Percentiles rank a stretch among this genome's conserved stretches.
Conservation (phyloP, 371 early-diverging fungal species). For the Mucor circinelloides region DNA sequence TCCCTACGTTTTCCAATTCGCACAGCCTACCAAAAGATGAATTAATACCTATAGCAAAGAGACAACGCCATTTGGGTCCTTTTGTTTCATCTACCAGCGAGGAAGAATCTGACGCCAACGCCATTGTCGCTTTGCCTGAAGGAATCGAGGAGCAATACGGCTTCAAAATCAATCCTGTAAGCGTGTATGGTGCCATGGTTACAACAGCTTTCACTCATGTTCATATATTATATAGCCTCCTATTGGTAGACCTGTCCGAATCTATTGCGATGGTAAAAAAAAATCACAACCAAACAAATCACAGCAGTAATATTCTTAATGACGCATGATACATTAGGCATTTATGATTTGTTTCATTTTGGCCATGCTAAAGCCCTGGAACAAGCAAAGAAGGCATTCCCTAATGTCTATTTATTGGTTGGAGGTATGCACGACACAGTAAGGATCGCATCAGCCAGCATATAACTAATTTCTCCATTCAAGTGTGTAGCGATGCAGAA, state of each 20-base stretch:
- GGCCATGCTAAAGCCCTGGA: conserved; percentile 93
- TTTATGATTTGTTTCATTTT: conserved; percentile 95
- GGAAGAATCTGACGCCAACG: conserved; percentile 12
- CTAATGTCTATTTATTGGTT: conserved; percentile 85
- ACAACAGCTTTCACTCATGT: background rate
- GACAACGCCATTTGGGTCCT: conserved; percentile 13
- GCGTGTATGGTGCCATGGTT: background rate
- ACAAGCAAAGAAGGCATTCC: conserved; percentile 93
- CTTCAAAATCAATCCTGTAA: conserved; percentile 33
- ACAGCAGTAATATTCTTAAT: background rate
- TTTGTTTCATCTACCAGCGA: conserved; percentile 13
- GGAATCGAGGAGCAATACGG: conserved; percentile 35
- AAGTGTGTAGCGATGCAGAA: conserved; percentile 82
- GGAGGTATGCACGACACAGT: conserved; percentile 63
- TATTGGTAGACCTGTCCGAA: conserved; percentile 74
- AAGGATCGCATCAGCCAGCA: background rate
- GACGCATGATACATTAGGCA: conserved; percentile 22
- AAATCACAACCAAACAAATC: background rate
- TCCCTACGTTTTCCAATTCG: background rate
- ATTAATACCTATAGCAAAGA: conserved; percentile 4
- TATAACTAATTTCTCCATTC: background rate
- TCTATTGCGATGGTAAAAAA: conserved; percentile 84
- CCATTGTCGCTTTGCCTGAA: conserved; percentile 17
- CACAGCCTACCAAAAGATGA: conserved; percentile 2
- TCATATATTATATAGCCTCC: conserved; percentile 54